A percentile compares a stretch with the other conserved stretches of the same genome.
phyloP scores from a whole-genome alignment of 2,329 filamentous ascomycete genomes.

The Scedosporium dehoogii region DNA sequence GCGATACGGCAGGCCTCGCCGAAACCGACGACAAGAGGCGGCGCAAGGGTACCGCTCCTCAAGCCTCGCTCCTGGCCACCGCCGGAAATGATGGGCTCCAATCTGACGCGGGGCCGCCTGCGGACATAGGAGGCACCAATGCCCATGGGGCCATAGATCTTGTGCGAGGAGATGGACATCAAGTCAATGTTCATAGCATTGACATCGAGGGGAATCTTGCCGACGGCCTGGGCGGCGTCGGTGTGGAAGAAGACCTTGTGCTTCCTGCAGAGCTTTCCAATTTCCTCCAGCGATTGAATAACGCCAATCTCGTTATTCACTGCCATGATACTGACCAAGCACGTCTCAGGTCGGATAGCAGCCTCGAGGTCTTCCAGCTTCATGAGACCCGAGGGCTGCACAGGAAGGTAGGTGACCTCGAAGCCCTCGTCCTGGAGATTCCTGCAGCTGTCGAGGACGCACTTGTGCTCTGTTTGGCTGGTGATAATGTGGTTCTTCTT shows the following conservation, averaged over 20 bases:
- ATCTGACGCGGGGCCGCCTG: slow-evolving; percentile 79
- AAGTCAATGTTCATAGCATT: slow-evolving; percentile 97
- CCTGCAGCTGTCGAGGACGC: slow-evolving; percentile 91
- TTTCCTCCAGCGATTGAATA: slow-evolving; percentile 91
- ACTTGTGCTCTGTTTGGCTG: slow-evolving; percentile 97
- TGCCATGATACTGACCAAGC: slow-evolving; percentile 92
- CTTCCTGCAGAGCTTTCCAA: slow-evolving; percentile 80
- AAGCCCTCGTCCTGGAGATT: slow-evolving; percentile 96
- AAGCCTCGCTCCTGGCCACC: slow-evolving; percentile 94
- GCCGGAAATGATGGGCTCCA: slow-evolving; percentile 92
- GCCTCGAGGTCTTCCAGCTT: slow-evolving; percentile 75
- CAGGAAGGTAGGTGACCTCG: slow-evolving; percentile 92
- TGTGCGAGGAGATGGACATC: slow-evolving; percentile 98
- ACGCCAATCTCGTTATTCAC: slow-evolving; percentile 99
- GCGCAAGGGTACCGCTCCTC: slow-evolving; percentile 86
- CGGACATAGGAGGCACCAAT: slow-evolving; percentile 95
- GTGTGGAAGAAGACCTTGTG: slow-evolving; percentile 98
- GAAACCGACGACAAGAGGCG: slow-evolving; percentile 81
- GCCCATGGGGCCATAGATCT: slow-evolving; percentile 97
- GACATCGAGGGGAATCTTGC: slow-evolving; percentile 93
- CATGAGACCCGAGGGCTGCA: slow-evolving; percentile 77
- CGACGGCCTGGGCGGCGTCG: slow-evolving; percentile 93
- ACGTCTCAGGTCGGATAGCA: slow-evolving; percentile 84
- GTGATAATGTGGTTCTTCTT: slow-evolving; percentile 99
- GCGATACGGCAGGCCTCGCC: slow-evolving; percentile 93